Evolutionary conservation across 805 yeast genomes (phyloP).

Genomic region (Sugiyamaella boreocaroliniensis): DNA sequence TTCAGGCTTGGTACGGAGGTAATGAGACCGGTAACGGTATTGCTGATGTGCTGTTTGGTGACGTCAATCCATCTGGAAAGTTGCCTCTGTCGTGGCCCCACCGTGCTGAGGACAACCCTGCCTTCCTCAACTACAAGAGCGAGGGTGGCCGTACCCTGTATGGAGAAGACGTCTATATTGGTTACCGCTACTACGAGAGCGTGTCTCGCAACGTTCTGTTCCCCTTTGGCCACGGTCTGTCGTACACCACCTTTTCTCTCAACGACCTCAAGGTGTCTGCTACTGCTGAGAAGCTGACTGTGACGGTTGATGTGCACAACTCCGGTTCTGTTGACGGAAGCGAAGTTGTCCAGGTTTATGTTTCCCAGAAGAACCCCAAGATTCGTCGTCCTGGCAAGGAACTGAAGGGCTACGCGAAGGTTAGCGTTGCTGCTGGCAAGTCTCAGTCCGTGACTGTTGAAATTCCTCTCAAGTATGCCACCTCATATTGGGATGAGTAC

Average conservation of each 20-base stretch:
- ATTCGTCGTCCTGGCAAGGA: constrained; percentile 52
- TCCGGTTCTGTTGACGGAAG: constrained; percentile 44
- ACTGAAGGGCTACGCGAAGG: constrained; percentile 52
- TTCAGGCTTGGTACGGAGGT: constrained; percentile 56
- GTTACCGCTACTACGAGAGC: constrained; percentile 56
- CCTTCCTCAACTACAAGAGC: constrained; percentile 45
- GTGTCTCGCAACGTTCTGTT: constrained; percentile 41
- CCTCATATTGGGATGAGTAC: constrained; percentile 49
- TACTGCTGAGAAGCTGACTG: constrained; percentile 25
- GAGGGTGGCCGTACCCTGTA: constrained; percentile 49
- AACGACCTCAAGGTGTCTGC: constrained; percentile 33
- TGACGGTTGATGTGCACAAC: constrained; percentile 40
- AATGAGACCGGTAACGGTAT: constrained; percentile 51
- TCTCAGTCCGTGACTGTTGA: constrained; percentile 33
- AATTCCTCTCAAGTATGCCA: constrained; percentile 43
- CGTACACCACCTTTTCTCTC: constrained; percentile 48
- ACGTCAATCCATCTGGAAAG: constrained; percentile 55
- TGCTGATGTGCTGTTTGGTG: constrained; percentile 56
- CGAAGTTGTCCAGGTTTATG: constrained; percentile 52
- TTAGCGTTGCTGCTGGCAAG: constrained; percentile 41
- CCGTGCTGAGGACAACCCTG: constrained; percentile 48
- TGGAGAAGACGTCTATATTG: constrained; percentile 62
- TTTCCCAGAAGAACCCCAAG: constrained; percentile 33
- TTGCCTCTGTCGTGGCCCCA: constrained; percentile 51
- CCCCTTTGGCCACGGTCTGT: constrained; percentile 60